Percentiles rank a stretch among this genome's conserved stretches.
Conservation (phyloP, 371 early-diverging fungal genomes). For the Haplosporangium sp. region DNA sequence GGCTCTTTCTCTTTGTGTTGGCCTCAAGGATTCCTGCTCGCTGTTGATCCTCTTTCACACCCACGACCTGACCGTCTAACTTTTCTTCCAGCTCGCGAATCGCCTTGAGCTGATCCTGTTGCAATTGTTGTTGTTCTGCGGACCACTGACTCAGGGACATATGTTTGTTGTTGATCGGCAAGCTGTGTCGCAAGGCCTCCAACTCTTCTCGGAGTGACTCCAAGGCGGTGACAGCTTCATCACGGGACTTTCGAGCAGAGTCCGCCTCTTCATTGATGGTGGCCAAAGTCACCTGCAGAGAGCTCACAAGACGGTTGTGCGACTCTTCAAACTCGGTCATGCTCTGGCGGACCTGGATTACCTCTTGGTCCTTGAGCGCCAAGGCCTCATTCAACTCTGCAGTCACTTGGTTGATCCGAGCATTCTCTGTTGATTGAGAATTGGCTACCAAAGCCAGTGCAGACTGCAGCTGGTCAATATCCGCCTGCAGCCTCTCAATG, state of each 20-base stretch:
- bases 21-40: constrained; percentile 45
- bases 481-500: constrained; percentile 48
- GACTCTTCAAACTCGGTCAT: constrained; percentile 55
- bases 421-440: constrained; percentile 49
- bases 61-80: constrained; percentile 45
- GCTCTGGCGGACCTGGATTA: constrained; percentile 47
- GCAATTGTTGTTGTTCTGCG: constrained; percentile 44
- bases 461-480: constrained; percentile 41
- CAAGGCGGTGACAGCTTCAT: constrained; percentile 44
- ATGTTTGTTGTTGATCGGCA: constrained; percentile 51
- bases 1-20: constrained; percentile 51
- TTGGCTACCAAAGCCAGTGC: constrained; percentile 31
- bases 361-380: constrained; percentile 50
- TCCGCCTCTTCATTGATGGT: constrained; percentile 54
- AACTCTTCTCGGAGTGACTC: constrained; percentile 47
- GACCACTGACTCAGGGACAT: constrained; percentile 54
- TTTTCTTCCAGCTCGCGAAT: constrained; percentile 45
- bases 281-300: constrained; percentile 46
- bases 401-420: constrained; percentile 43
- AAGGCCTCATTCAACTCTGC: constrained; percentile 52
- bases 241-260: constrained; percentile 50
- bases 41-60: constrained; percentile 47
- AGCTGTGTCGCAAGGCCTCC: constrained; percentile 46
- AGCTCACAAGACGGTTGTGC: constrained; percentile 43
- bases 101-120: constrained; percentile 50